Evolutionary conservation across 2,329 filamentous ascomycete species (phyloP), one percentile per base, ranked within the genome.

Genomic region (Rasamsonia emersonii): DNA sequence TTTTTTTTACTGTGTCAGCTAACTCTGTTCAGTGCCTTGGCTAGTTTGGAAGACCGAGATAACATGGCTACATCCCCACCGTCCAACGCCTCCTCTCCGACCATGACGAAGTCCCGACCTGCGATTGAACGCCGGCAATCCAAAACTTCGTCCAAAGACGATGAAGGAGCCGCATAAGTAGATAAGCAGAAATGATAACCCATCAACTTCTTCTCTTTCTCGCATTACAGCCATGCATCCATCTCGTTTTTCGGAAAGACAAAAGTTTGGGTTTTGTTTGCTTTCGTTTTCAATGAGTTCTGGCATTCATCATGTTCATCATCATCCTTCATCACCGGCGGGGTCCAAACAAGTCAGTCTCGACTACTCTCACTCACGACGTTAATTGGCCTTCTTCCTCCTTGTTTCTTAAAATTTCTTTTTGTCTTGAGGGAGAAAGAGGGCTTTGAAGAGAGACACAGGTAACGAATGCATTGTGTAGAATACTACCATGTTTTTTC

Each of bases 31-130:
- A 69, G 66, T 54, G 64, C 66, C 37, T 54, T 70, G 29, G 66
- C 65, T 39, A 49, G 47, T 39, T 54, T 68, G 43, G 64, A 68
- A 50, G 61, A 59, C 39, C 53, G 53, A 35, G 58, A 63, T 44
- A 61, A 61, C 49, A 53, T 64, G 47, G 62, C 64, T 18, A 61
- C 60, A 14, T 69, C 66, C 32, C 65, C 65, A 24, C 63, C 65
- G 19, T 67, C 64, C 15, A 60, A 64, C 47, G 62, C 62, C 21
- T 57, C 62, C 25, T 69, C 66, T 18, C 66, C 66, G 33, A 52
- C 59, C 35, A 51, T 61, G 35, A 58, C 58, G 36, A 68, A 68
- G 46, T 58, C 62, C 28, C 62, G 63, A 49, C 64, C 63, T 32
- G 56, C 55, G 30, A 51, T 56, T 40, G 59, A 64, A 44, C 59